Evolutionary conservation across 306 rosid genomes (phyloP).

Genomic region (Prunus padus): DNA sequence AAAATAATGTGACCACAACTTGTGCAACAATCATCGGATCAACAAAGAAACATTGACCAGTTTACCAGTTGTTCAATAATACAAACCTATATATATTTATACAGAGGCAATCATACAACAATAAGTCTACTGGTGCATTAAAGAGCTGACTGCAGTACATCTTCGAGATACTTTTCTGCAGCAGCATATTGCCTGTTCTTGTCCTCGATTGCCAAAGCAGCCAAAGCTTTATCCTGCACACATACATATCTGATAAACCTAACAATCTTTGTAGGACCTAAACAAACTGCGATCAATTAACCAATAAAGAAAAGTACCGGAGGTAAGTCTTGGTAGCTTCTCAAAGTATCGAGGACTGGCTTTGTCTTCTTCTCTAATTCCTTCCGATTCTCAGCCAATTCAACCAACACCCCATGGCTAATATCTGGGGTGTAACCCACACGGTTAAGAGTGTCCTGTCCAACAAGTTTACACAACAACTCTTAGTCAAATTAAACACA

Average conservation of each 20-base stretch:
- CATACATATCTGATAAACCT: conserved; percentile 10
- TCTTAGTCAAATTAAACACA: neutral
- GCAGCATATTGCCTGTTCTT: conserved; percentile 89
- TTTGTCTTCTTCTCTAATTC: conserved; percentile 91
- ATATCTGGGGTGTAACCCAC: conserved; percentile 86
- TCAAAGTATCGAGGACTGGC: conserved; percentile 83
- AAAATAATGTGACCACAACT: neutral
- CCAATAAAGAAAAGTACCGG: conserved; percentile 42
- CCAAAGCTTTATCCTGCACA: conserved; percentile 90
- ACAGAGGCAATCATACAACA: neutral
- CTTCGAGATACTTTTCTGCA: conserved; percentile 94
- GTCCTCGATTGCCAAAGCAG: conserved; percentile 96
- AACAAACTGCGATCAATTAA: neutral
- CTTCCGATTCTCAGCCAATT: conserved; percentile 83
- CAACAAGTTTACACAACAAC: conserved; percentile 14
- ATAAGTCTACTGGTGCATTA: conserved; percentile 16
- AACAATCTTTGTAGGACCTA: neutral
- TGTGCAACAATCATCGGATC: neutral
- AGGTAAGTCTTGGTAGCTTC: conserved; percentile 96
- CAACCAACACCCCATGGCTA: conserved; percentile 81
- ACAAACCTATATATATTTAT: neutral
- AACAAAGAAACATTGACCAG: neutral
- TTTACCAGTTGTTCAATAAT: neutral
- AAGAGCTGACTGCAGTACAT: conserved; percentile 86
- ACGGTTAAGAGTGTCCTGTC: conserved; percentile 76